Base-by-base conservation (phyloP, 257 asterid genomes). In the Solanum etuberosum region DNA sequence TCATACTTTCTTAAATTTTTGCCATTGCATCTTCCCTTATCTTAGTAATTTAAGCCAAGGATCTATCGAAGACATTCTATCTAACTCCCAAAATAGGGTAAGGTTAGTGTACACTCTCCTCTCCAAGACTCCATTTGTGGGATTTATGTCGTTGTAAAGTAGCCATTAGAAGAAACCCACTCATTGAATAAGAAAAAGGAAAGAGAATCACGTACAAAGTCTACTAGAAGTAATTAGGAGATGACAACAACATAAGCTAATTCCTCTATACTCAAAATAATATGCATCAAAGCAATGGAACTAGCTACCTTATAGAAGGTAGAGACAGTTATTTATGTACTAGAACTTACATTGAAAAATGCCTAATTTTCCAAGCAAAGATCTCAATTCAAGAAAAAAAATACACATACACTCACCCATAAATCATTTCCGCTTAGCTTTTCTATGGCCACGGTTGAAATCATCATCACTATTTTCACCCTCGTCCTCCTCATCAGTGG, bases 371-470 rank as follows among this genome's bases (percentile, higher is more conserved):
- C 4, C 9, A 18, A 15, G 13, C 40, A 9, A 70, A 70, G 77
- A 70, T 31, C 23, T 31, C 76, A 29, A 67, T 67, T 29, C 21
- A 67, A 5, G 32, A 67, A 25, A 7, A 57, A 37, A 68, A n/a
- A 72, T 35, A 71, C 72, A 32, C 83, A 72, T 15, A 85, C 29
- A 83, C 9, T 72, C 72, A 83, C 14, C 57, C 14, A 13, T n/a
- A 48, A 63, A 88, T 90, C 83, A 83, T 87, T 88, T 90, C 12
- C 68, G 48, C 90, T 86, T 89, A 72, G 85, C 84, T 90, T 82
- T 89, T 51, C 43, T 42, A 6, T 86, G 88, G 34, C n/a, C 35
- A 9, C 76, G 86, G 51, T 83, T 84, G 14, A 37, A 77, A 25
- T 37, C 87, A 35, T 74, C 87, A 7, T 77, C 90, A 37, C 42